Conservation (phyloP, 148 eudicot species). For the Rhododendron griersonianum region DNA sequence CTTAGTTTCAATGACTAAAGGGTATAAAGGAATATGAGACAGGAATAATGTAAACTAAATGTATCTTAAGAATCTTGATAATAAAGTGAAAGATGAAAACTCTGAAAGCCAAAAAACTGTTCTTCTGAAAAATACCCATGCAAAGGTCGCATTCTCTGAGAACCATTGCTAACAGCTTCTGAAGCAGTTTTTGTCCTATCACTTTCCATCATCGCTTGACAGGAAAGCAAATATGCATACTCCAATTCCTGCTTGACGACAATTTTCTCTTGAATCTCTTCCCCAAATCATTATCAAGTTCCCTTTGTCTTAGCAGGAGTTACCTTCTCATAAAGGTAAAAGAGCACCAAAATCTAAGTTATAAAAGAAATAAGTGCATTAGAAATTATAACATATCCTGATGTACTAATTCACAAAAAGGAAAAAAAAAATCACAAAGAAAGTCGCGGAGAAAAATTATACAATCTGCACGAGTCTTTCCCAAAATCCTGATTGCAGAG, state of each 20-base stretch:
- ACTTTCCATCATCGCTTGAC: conserved; percentile 49
- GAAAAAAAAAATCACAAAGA: neutral
- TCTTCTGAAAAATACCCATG: conserved; percentile 50
- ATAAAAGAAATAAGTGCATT: neutral
- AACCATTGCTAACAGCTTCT: conserved; percentile 35
- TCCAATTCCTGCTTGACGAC: conserved; percentile 44
- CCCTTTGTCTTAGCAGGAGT: conserved; percentile 30
- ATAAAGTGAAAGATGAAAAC: conserved; percentile 7
- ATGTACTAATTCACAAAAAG: neutral
- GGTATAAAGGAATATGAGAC: neutral
- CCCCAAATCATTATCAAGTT: conserved; percentile 69
- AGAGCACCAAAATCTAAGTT: conserved; percentile 11
- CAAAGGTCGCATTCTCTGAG: conserved; percentile 49
- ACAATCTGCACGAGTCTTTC: neutral
- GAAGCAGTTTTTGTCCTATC: conserved; percentile 43
- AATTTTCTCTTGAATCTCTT: conserved; percentile 38
- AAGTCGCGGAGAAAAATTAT: neutral
- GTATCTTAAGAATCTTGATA: neutral
- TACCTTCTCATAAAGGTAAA: conserved; percentile 14
- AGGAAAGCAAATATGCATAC: conserved; percentile 36
- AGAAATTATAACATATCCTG: neutral
- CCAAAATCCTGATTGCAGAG: neutral
- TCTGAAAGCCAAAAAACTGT: conserved; percentile 3
- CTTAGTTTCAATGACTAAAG: neutral
- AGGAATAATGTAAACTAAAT: neutral